Evolutionary conservation across 805 yeast species (phyloP).

Genomic region (Torulaspora delbrueckii): DNA sequence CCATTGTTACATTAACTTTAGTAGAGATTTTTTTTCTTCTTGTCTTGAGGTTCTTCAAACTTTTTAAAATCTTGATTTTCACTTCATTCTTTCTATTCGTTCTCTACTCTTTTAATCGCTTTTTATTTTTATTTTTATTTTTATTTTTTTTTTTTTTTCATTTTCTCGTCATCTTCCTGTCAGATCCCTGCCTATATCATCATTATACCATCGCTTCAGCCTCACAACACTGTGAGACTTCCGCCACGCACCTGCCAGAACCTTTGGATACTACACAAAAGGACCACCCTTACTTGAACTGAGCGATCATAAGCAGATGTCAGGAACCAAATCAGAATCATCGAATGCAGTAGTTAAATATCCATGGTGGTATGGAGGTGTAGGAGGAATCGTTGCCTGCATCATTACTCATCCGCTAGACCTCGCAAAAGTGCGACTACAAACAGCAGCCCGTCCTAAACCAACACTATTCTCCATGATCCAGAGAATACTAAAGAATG

Average conservation of each 20-base stretch:
- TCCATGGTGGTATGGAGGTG: constrained; percentile 64
- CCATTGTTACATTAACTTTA: too few species aligned
- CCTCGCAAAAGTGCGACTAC: constrained; percentile 80
- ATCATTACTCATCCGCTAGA: constrained; percentile 77
- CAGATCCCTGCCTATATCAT: not conserved
- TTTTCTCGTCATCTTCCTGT: not conserved
- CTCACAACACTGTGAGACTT: not conserved
- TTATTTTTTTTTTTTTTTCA: constrained; percentile 37
- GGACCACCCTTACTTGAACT: not conserved
- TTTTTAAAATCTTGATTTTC: too few species aligned
- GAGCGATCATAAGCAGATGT: not conserved
- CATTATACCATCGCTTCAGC: not conserved
- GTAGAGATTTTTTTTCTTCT: too few species aligned
- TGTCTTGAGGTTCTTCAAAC: too few species aligned
- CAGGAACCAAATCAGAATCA: not conserved
- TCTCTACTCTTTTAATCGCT: not conserved
- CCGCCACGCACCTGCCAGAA: not conserved
- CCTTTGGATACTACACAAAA: not conserved
- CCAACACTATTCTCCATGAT: constrained; percentile 56
- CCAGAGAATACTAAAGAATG: constrained; percentile 28
- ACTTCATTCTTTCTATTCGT: too few species aligned
- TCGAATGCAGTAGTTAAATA: constrained; percentile 24
- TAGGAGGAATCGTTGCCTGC: constrained; percentile 63
- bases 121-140: constrained; percentile 3
- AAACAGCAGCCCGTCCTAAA: constrained; percentile 67